Evolutionary conservation across 257 asterid genomes (phyloP).

Genomic region (Nicotiana attenuata): DNA sequence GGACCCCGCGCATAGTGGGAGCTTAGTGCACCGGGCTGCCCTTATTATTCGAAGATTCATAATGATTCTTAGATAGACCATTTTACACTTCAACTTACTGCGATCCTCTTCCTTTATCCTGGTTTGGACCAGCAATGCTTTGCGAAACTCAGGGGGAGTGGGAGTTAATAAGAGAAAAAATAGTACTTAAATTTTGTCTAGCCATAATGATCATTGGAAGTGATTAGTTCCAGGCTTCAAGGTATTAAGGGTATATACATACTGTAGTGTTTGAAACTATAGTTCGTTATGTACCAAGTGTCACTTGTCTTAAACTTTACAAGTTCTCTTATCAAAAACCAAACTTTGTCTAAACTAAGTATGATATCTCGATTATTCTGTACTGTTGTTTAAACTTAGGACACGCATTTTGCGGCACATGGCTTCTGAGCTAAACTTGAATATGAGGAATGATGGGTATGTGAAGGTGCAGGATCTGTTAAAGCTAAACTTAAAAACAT

Average conservation of each 20-base stretch:
- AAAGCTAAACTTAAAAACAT: slow-evolving; percentile 68
- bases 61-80: not conserved
- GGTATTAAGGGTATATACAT: not conserved
- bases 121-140: not conserved
- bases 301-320: not conserved
- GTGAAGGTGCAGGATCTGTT: slow-evolving; percentile 79
- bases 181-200: not conserved
- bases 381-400: slow-evolving; percentile 28
- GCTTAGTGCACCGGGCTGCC: no score
- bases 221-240: not conserved
- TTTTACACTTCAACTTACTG: not conserved
- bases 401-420: slow-evolving; percentile 82
- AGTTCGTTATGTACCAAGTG: not conserved
- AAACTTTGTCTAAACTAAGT: not conserved
- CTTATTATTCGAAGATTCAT: not conserved
- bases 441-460: slow-evolving; percentile 86
- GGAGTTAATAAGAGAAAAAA: not conserved
- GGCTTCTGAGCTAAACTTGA: slow-evolving; percentile 79
- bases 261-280: not conserved
- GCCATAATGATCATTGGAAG: not conserved
- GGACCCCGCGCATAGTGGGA: no score
- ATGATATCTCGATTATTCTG: not conserved
- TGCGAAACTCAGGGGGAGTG: not conserved
- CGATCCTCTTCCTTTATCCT: not conserved
- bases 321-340: not conserved